Conservation (phyloP, 352 stramenopile genomes). For the Phytopythium boreale region DNA sequence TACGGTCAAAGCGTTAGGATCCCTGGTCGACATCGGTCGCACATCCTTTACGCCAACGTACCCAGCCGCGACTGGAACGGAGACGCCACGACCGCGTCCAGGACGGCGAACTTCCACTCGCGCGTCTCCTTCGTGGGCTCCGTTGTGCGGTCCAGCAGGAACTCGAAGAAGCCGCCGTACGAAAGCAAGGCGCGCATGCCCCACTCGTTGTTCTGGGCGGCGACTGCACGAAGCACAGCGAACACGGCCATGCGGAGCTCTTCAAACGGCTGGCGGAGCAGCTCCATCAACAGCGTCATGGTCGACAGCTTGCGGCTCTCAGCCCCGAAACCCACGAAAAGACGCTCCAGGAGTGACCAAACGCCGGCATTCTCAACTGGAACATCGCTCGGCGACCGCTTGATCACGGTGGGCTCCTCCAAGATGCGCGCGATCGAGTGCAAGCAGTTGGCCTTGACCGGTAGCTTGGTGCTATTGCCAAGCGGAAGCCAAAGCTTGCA, state of each 20-base stretch:
- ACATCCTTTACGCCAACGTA: conserved; percentile 19
- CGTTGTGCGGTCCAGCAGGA: conserved; percentile 74
- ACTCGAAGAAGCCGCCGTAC: conserved; percentile 86
- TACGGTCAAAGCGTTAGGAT: not conserved
- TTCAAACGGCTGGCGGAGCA: conserved; percentile 82
- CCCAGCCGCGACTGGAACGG: conserved; percentile 56
- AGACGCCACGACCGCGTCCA: conserved; percentile 75
- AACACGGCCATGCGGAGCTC: conserved; percentile 77
- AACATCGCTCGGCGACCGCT: conserved; percentile 25
- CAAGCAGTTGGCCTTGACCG: conserved; percentile 74
- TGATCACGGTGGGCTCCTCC: conserved; percentile 40
- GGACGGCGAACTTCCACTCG: conserved; percentile 88
- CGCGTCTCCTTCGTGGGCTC: conserved; percentile 81
- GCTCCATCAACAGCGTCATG: conserved; percentile 68
- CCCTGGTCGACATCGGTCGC: not conserved
- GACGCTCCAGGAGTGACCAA: conserved; percentile 59
- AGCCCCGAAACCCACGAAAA: conserved; percentile 63
- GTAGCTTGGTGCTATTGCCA: conserved; percentile 58
- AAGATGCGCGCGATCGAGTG: conserved; percentile 65
- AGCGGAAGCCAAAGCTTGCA: conserved; percentile 59
- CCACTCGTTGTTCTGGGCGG: conserved; percentile 78
- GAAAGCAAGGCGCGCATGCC: conserved; percentile 56
- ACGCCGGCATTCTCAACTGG: conserved; percentile 54
- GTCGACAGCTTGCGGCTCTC: conserved; percentile 52
- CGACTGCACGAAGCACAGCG: conserved; percentile 71